Base-by-base conservation (phyloP, 2,329 filamentous ascomycete species). In the Apiospora arundinis region DNA sequence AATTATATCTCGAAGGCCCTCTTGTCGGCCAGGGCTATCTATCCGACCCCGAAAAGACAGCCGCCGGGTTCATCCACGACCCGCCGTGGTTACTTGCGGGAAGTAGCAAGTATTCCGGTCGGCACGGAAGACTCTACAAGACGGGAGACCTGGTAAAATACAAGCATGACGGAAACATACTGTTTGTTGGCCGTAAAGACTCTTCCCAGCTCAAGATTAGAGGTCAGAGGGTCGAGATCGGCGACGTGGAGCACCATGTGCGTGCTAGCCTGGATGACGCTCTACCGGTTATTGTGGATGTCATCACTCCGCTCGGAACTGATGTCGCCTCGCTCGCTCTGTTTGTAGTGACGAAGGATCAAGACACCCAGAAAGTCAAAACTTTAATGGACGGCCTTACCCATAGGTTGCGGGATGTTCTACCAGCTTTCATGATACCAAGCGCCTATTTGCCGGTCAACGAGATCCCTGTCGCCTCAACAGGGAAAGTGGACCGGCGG, bases 171-270 rank as follows among this genome's bases (percentile, higher is more conserved):
- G 72, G 79, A 72, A 68, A 76, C 70, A 21, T 83, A 74, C 63
- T 69, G 75, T 80, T 76, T 67, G 45, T 76, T 9, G 76, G 76
- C 67, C 81, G 88, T 46, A 86, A 86, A 73, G 87, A 89, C 74
- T 71, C 69, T 7, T 72, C 70, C 8, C 77, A 79, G 76, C 82
- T 89, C 40, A 90, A 90, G 76, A 78, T 90, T 21, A 81, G 83
- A 45, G 89, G 90, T 37, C 88, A 84, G 42, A 74, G 75, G 8
- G 68, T 88, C 70, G 89, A 86, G 77, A 79, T 86, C 1, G 74
- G 74, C 21, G 77, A 79, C 11, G 72, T 78, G 4, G 76, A 79
- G 69, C 56, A 73, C 44, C 71, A 74, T 14, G 46, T 74, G 14
- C 67, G 65, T n/a, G 32, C 71, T 3, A 72, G 44, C 32, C 56